phyloP scores from a whole-genome alignment of 352 stramenopile species.

The Thraustotheca clavata region DNA sequence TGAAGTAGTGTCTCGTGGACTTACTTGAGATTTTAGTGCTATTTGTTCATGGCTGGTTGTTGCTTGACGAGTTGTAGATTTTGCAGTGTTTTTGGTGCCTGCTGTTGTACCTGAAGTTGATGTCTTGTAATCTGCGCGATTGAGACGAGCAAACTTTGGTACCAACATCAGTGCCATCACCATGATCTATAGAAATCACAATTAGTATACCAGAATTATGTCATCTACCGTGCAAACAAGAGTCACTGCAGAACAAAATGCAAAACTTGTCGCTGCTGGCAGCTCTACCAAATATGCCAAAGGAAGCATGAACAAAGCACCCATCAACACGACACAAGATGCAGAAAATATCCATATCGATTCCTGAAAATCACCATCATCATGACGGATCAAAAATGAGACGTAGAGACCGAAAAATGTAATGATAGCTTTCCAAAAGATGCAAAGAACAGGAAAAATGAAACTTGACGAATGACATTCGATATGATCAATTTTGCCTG shows the following conservation, averaged over 20 bases:
- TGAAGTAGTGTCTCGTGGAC: too few species aligned
- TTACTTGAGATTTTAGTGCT: neutral
- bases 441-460: slow-evolving; percentile 42
- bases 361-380: slow-evolving; percentile 60
- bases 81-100: neutral
- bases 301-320: slow-evolving; percentile 36
- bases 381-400: slow-evolving; percentile 52
- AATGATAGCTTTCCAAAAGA: slow-evolving; percentile 51
- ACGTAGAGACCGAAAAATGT: slow-evolving; percentile 37
- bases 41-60: neutral
- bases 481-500: slow-evolving; percentile 25
- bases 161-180: slow-evolving; percentile 5
- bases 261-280: slow-evolving; percentile 30
- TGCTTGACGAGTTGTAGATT: neutral
- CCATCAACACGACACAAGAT: slow-evolving; percentile 37
- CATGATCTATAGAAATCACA: neutral
- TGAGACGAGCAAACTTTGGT: slow-evolving; percentile 15
- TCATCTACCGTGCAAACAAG: slow-evolving; percentile 28
- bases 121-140: neutral
- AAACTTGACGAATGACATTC: slow-evolving; percentile 35
- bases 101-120: neutral
- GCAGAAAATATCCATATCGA: slow-evolving; percentile 55
- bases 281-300: slow-evolving; percentile 44
- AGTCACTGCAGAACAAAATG: slow-evolving; percentile 27
- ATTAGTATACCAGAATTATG: neutral